Conservation (phyloP, 106 monocot genomes). For the Platanthera zijinensis region DNA sequence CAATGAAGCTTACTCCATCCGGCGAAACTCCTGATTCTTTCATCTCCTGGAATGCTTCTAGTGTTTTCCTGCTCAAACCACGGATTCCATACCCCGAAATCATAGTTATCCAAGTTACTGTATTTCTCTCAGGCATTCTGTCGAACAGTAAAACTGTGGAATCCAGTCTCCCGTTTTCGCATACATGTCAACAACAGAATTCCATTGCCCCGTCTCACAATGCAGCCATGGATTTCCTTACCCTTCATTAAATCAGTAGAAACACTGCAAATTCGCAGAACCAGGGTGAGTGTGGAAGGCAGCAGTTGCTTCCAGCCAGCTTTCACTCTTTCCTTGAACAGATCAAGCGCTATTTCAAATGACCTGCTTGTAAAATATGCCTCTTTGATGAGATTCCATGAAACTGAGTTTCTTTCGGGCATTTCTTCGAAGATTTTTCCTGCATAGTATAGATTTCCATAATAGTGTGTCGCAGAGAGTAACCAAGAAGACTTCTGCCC, state of each 20-base stretch:
- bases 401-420: slow-evolving; percentile 25
- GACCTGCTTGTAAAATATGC: slow-evolving; percentile 13
- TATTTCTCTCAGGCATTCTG: slow-evolving; percentile 20
- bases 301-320: slow-evolving; percentile 11
- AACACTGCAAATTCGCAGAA: slow-evolving; percentile 23
- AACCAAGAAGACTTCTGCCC: slow-evolving; percentile 26
- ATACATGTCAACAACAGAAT: slow-evolving; percentile 43
- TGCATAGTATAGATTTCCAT: slow-evolving; percentile 19
- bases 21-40: slow-evolving; percentile 25
- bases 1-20: slow-evolving; percentile 30
- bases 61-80: slow-evolving; percentile 23
- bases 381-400: slow-evolving; percentile 28
- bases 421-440: slow-evolving; percentile 27
- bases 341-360: slow-evolving; percentile 15
- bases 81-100: slow-evolving; percentile 30
- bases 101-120: slow-evolving; percentile 30
- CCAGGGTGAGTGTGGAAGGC: slow-evolving; percentile 18
- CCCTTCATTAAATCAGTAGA: slow-evolving; percentile 29
- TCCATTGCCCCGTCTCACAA: slow-evolving; percentile 18
- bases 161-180: slow-evolving; percentile 22
- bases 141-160: slow-evolving; percentile 20
- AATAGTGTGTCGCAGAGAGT: slow-evolving; percentile 18
- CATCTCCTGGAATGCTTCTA: slow-evolving; percentile 22
- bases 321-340: slow-evolving; percentile 25
- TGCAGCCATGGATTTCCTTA: slow-evolving; percentile 30